A percentile compares a stretch with the other conserved stretches of the same genome.
phyloP scores from a whole-genome alignment of 2,329 filamentous ascomycete genomes.

The Talaromyces sp. region DNA sequence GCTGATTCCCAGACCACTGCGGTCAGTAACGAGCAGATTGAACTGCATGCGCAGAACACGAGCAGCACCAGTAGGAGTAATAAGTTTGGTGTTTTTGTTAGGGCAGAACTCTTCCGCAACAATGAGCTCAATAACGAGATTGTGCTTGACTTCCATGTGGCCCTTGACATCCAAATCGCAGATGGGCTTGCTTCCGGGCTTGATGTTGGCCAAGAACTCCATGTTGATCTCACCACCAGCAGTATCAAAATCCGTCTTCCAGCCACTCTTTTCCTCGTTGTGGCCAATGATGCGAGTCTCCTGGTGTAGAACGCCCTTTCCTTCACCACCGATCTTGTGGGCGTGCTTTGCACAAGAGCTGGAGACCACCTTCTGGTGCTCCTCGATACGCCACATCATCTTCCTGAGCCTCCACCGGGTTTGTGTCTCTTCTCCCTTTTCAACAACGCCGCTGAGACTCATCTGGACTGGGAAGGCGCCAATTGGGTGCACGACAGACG shows the following conservation, averaged over 20 bases:
- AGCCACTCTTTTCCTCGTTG: conserved; percentile 79
- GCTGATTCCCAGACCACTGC: conserved; percentile 81
- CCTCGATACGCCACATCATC: conserved; percentile 89
- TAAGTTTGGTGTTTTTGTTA: conserved; percentile 67
- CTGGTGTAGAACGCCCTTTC: conserved; percentile 71
- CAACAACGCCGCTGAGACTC: conserved; percentile 81
- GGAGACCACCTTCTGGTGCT: conserved; percentile 75
- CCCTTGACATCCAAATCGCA: conserved; percentile 75
- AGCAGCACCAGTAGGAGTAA: conserved; percentile 84
- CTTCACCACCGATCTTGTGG: conserved; percentile 61
- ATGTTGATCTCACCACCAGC: conserved; percentile 75
- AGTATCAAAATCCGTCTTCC: conserved; percentile 76
- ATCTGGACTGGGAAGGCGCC: conserved; percentile 77
- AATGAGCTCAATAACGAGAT: conserved; percentile 87
- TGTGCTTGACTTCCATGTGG: conserved; percentile 78
- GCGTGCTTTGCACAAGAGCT: conserved; percentile 77
- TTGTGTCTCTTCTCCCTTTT: conserved; percentile 65
- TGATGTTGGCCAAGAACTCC: conserved; percentile 68
- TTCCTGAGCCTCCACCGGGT: conserved; percentile 89
- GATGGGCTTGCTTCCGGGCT: conserved; percentile 62
- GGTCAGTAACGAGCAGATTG: conserved; percentile 75
- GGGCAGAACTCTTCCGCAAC: conserved; percentile 84
- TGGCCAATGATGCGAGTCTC: conserved; percentile 75
- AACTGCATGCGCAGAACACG: conserved; percentile 93
- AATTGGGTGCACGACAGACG: conserved; percentile 80